Percentiles rank a stretch among this genome's conserved stretches.
Conservation (phyloP, 257 asterid genomes). For the Solanum clarkiae region DNA sequence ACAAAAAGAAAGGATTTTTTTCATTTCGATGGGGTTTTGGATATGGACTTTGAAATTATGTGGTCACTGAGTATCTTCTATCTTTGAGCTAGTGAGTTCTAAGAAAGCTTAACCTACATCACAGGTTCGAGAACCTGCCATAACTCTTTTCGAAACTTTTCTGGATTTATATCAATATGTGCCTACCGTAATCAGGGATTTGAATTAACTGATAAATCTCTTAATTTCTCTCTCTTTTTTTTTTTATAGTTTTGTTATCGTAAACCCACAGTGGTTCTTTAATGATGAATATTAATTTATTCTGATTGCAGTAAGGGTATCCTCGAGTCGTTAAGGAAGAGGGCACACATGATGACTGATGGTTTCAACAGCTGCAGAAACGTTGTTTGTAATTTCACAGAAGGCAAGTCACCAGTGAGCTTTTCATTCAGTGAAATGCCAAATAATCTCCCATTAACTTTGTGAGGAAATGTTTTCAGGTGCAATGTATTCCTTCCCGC, state of each 20-base stretch:
- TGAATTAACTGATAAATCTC: background rate
- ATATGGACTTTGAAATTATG: background rate
- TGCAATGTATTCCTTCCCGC: slow-evolving; percentile 99
- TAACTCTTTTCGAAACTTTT: background rate
- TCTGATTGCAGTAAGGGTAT: slow-evolving; percentile 66
- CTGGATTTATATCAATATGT: background rate
- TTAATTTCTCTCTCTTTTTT: background rate
- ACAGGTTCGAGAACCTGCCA: too few species aligned
- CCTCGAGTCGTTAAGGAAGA: slow-evolving; percentile 79
- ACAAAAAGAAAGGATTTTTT: background rate
- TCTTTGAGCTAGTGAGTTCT: background rate
- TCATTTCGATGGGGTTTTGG: background rate
- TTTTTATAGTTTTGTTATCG: background rate
- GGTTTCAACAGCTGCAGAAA: slow-evolving; percentile 99
- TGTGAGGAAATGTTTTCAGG: slow-evolving; percentile 33
- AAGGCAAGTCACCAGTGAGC: slow-evolving; percentile 39
- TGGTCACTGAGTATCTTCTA: background rate
- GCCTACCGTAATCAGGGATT: background rate
- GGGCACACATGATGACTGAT: slow-evolving; percentile 92
- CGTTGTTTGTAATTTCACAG: slow-evolving; percentile 92
- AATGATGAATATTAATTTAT: background rate
- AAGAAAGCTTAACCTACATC: background rate
- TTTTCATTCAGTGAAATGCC: background rate
- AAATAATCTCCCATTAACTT: background rate
- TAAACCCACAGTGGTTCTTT: background rate